Percentiles rank a stretch among this genome's conserved stretches.
Conservation (phyloP, 768 basidiomycete genomes). For the Tricholoma saponaceum region DNA sequence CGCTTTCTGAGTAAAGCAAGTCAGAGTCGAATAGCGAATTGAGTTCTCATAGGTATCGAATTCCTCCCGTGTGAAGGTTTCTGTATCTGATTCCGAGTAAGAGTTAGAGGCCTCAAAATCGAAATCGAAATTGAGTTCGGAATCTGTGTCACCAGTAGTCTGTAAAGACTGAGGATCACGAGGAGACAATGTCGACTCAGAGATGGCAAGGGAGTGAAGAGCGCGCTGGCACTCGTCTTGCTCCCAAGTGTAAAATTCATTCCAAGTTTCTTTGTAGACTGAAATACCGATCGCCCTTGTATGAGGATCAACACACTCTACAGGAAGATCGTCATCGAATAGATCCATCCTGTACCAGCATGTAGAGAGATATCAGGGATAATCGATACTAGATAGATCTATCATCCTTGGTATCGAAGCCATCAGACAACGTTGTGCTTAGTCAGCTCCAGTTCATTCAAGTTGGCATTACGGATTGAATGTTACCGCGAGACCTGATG, state of each 20-base stretch:
- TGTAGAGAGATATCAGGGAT: background rate
- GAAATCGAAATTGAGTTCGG: conserved; percentile 8
- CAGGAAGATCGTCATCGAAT: background rate
- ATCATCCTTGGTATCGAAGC: too few species aligned
- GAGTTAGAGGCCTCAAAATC: background rate
- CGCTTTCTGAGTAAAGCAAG: conserved; percentile 2
- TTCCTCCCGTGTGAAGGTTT: conserved; percentile 14
- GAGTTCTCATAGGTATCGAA: conserved; percentile 8
- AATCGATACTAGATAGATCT: too few species aligned
- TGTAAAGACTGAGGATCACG: background rate
- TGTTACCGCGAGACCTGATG: too few species aligned
- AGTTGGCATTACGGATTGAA: too few species aligned
- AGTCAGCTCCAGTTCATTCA: too few species aligned
- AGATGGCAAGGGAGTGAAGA: conserved; percentile 1
- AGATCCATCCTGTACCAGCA: conserved; percentile 5
- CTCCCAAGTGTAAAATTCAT: conserved; percentile 46
- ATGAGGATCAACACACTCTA: background rate
- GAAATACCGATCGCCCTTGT: conserved; percentile 17
- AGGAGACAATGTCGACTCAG: conserved; percentile 2
- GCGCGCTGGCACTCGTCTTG: conserved; percentile 18
- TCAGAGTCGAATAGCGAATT: conserved; percentile 10
- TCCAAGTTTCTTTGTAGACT: conserved; percentile 37
- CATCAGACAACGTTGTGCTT: too few species aligned
- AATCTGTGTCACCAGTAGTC: background rate
- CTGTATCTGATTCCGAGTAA: background rate